A percentile compares a stretch with the other conserved stretches of the same genome.
phyloP scores from a whole-genome alignment of 2,329 filamentous ascomycete genomes.

The Rutstroemia sp. region DNA sequence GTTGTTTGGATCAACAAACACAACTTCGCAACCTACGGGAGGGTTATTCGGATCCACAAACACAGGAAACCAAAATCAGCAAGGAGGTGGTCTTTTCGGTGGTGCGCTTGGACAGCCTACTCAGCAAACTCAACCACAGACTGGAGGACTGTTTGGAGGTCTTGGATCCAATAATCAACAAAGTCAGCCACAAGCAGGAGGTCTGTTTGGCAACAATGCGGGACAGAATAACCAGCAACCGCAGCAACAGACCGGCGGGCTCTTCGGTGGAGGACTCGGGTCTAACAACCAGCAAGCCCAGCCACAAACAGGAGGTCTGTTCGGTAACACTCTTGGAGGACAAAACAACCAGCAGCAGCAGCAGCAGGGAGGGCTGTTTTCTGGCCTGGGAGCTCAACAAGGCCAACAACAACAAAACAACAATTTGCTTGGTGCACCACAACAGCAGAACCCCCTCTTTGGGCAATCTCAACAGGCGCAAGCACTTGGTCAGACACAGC shows the following conservation, averaged over 20 bases:
- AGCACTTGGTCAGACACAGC: slow-evolving; percentile 9
- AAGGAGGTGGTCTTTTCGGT: slow-evolving; percentile 14
- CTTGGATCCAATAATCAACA: slow-evolving; percentile 23
- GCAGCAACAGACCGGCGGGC: slow-evolving; percentile 4
- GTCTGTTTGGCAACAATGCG: slow-evolving; percentile 1
- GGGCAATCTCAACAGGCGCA: slow-evolving; percentile 12
- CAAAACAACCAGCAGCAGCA: slow-evolving; percentile 8
- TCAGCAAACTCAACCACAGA: slow-evolving; percentile 26
- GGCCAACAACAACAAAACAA: slow-evolving; percentile 9
- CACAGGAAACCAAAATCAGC: slow-evolving; percentile 25
- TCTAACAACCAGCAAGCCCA: slow-evolving; percentile 7
- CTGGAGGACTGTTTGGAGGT: slow-evolving; percentile 21
- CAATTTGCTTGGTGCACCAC: slow-evolving; percentile 11
- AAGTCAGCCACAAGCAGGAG: slow-evolving; percentile 17
- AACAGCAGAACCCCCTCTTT: slow-evolving; percentile 11
- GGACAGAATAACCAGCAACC: slow-evolving; percentile 10
- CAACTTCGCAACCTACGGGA: slow-evolving; percentile 7
- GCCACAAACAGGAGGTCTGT: background rate
- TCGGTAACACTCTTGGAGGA: background rate
- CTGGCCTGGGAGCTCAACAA: slow-evolving; percentile 12
- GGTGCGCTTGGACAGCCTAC: slow-evolving; percentile 14
- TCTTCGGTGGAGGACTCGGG: slow-evolving; percentile 12
- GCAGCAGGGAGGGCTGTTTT: slow-evolving; percentile 10
- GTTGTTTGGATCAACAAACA: slow-evolving; percentile 17
- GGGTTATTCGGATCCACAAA: slow-evolving; percentile 23